Conservation (phyloP, 495 filamentous ascomycete species). For the Xylaria telfairii region DNA sequence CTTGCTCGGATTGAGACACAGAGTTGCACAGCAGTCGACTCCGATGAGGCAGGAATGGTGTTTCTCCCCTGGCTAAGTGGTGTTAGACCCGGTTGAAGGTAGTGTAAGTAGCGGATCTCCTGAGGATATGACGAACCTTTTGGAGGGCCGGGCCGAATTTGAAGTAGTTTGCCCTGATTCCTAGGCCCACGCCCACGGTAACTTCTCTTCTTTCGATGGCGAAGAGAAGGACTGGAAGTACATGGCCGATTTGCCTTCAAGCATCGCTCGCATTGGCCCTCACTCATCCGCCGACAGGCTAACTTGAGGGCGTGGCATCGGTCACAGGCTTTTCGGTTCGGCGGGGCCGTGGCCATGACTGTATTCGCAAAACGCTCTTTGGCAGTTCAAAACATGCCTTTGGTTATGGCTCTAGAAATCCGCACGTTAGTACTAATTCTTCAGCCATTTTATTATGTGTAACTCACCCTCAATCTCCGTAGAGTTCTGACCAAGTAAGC, state of each 20-base stretch:
- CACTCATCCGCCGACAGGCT: neutral
- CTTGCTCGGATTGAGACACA: constrained; percentile 12
- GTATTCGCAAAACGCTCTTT: neutral
- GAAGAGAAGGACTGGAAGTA: constrained; percentile 14
- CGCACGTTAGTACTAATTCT: neutral
- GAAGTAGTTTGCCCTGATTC: neutral
- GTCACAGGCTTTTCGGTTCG: constrained; percentile 19
- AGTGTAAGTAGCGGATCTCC: neutral
- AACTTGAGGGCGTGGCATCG: constrained; percentile 17
- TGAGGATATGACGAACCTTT: neutral
- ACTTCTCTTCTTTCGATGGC: neutral
- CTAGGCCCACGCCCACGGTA: neutral
- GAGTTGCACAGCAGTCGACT: constrained; percentile 2
- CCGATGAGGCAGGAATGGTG: neutral
- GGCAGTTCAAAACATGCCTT: neutral
- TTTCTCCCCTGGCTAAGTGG: neutral
- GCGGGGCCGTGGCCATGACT: neutral
- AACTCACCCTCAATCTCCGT: neutral
- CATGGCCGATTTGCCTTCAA: constrained; percentile 1
- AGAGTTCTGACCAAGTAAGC: neutral
- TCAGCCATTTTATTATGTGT: neutral
- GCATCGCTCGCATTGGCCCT: constrained; percentile 4
- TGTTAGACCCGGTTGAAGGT: neutral
- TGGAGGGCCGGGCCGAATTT: neutral
- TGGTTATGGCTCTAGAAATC: neutral